These are phyloP conservation scores for Penicillium concentricum DNA, from an alignment of 2,329 filamentous ascomycete genomes.

Conservation along the genomic window DNA sequence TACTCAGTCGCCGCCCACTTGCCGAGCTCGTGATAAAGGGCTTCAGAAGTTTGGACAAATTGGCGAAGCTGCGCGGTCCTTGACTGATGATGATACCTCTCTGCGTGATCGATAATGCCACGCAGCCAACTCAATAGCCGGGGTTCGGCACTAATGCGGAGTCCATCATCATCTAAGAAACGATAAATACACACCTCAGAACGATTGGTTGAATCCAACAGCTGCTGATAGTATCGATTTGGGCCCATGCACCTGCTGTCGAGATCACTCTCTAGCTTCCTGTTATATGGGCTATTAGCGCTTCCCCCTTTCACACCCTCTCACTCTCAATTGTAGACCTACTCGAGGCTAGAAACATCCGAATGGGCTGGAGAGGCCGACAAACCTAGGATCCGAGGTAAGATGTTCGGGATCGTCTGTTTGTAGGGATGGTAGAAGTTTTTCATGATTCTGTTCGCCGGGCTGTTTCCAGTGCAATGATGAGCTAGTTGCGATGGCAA, in stretches of 20 bases:
- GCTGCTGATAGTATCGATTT: neutral
- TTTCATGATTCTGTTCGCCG: slow-evolving; percentile 2
- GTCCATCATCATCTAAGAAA: neutral
- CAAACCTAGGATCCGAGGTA: neutral
- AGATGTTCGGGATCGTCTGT: neutral
- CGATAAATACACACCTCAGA: neutral
- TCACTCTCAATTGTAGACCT: neutral
- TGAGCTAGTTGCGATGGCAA: slow-evolving; percentile 1
- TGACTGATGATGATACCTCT: neutral
- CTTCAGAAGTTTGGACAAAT: neutral
- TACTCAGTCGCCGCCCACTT: neutral
- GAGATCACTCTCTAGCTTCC: neutral
- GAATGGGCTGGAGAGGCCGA: neutral
- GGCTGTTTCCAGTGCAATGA: slow-evolving; percentile 1
- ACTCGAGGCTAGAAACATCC: neutral
- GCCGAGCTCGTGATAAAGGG: neutral
- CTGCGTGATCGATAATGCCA: neutral
- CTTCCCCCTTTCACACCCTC: neutral
- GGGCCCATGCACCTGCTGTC: neutral
- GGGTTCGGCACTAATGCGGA: neutral
- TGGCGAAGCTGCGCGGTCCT: neutral
- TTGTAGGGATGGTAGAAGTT: slow-evolving; percentile 3
- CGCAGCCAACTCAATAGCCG: neutral
- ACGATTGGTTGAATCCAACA: neutral
- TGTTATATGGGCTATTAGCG: neutral